These are phyloP conservation scores for Sarcomyxa edulis DNA, from an alignment of 768 basidiomycete species.

Conservation along the genomic window DNA sequence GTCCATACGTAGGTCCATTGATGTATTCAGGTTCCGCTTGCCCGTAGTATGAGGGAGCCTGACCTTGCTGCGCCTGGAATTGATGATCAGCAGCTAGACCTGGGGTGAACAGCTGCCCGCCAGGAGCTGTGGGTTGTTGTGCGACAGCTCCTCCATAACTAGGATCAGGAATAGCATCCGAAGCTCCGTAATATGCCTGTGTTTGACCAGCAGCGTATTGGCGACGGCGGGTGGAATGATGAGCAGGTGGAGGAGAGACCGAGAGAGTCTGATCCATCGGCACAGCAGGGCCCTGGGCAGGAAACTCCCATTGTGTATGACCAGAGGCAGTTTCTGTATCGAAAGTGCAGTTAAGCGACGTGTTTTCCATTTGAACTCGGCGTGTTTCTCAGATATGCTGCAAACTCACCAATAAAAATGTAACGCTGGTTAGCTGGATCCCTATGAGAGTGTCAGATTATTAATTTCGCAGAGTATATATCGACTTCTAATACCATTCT, in stretches of 20 bases:
- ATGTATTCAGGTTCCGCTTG: slow-evolving; percentile 43
- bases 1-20: slow-evolving; percentile 34
- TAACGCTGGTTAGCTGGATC: slow-evolving; percentile 75
- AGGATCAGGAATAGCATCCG: slow-evolving; percentile 39
- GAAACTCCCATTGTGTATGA: slow-evolving; percentile 87
- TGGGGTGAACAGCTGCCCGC: slow-evolving; percentile 78
- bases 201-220: slow-evolving; percentile 95
- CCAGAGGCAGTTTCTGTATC: slow-evolving; percentile 74
- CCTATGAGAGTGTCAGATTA: slow-evolving; percentile 39
- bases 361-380: no score
- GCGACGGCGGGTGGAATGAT: slow-evolving; percentile 62
- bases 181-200: slow-evolving; percentile 73
- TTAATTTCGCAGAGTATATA: slow-evolving; percentile 1
- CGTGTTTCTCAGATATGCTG: no score
- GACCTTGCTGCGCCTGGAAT: slow-evolving; percentile 58
- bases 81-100: slow-evolving; percentile 69
- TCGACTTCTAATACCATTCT: slow-evolving; percentile 67
- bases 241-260: slow-evolving; percentile 39
- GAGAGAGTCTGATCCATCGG: slow-evolving; percentile 33
- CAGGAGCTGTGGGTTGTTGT: slow-evolving; percentile 26
- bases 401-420: slow-evolving; percentile 79
- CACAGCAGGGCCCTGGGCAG: slow-evolving; percentile 33
- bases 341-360: slow-evolving; percentile 14
- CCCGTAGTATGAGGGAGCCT: slow-evolving; percentile 33
- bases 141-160: slow-evolving; percentile 36